These are phyloP conservation scores for Psilocybe cyanescens DNA, from an alignment of 768 basidiomycete species.

Conservation along the genomic window DNA sequence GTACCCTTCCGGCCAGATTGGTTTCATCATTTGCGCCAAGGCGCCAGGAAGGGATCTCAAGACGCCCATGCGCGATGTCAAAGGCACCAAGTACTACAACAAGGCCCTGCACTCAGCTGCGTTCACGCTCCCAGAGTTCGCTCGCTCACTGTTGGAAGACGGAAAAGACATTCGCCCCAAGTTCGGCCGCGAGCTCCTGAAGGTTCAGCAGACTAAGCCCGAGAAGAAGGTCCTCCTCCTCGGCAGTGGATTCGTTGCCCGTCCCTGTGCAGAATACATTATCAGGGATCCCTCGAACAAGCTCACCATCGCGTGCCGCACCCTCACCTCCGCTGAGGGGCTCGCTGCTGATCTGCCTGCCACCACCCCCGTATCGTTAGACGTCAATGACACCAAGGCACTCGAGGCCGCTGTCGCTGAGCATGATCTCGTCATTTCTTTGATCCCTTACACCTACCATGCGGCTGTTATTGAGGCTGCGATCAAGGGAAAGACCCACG, in stretches of 20 bases:
- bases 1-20: conserved; percentile 98
- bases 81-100: conserved; percentile 84
- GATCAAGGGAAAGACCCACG: conserved; percentile 86
- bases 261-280: conserved; percentile 96
- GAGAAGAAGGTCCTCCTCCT: conserved; percentile 81
- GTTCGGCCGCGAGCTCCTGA: conserved; percentile 69
- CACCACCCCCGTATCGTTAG: conserved; percentile 77
- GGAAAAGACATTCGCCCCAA: conserved; percentile 71
- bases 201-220: conserved; percentile 42
- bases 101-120: conserved; percentile 76
- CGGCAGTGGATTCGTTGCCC: conserved; percentile 94
- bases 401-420: conserved; percentile 83
- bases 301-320: conserved; percentile 91
- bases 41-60: conserved; percentile 69
- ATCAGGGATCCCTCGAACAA: conserved; percentile 78
- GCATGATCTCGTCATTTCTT: conserved; percentile 92
- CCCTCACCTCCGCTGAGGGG: conserved; percentile 72
- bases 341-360: conserved; percentile 71
- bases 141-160: conserved; percentile 72
- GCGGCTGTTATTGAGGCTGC: conserved; percentile 89
- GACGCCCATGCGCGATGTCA: conserved; percentile 73
- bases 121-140: conserved; percentile 95
- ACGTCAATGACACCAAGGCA: conserved; percentile 70
- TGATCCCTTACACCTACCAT: conserved; percentile 96
- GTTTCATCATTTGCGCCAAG: conserved; percentile 90